These are phyloP conservation scores for Pezicula rhizophila DNA, from an alignment of 2,329 filamentous ascomycete species.

Conservation along the genomic window DNA sequence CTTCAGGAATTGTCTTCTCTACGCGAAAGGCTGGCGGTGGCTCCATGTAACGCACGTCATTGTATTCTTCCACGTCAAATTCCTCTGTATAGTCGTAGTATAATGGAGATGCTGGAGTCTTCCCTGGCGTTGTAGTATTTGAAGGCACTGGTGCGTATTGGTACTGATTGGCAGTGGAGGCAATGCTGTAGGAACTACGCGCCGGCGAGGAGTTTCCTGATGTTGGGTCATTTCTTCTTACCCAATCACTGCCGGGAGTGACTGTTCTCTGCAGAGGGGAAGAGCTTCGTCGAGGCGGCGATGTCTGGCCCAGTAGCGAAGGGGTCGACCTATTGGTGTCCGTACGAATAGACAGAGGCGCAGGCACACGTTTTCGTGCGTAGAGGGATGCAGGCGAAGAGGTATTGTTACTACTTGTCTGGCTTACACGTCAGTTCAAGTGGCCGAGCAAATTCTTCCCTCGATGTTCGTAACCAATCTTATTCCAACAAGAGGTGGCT, in stretches of 20 bases:
- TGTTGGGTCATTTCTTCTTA: conserved; percentile 12
- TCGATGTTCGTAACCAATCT: too few species aligned
- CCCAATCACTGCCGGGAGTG: conserved; percentile 14
- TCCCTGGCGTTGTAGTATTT: conserved; percentile 22
- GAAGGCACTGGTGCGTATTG: conserved; percentile 12
- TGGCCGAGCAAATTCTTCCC: neutral
- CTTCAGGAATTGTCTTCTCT: conserved; percentile 24
- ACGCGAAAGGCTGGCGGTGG: conserved; percentile 23
- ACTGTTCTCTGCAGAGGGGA: conserved; percentile 18
- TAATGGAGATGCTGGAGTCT: conserved; percentile 20
- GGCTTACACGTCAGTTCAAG: neutral
- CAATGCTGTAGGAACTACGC: conserved; percentile 23
- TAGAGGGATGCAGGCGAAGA: conserved; percentile 26
- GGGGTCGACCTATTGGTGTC: conserved; percentile 25
- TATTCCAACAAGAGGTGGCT: neutral
- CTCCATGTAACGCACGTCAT: conserved; percentile 9
- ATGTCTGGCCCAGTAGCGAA: conserved; percentile 20
- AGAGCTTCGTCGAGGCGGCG: conserved; percentile 18
- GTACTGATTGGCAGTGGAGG: conserved; percentile 24
- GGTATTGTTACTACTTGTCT: conserved; percentile 18
- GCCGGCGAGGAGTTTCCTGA: conserved; percentile 24
- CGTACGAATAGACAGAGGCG: conserved; percentile 16
- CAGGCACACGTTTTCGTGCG: conserved; percentile 21
- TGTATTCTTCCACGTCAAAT: conserved; percentile 22
- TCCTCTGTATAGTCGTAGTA: conserved; percentile 31